Evolutionary conservation across 805 yeast genomes (phyloP).

Genomic region (Barnettozyma sp.): DNA sequence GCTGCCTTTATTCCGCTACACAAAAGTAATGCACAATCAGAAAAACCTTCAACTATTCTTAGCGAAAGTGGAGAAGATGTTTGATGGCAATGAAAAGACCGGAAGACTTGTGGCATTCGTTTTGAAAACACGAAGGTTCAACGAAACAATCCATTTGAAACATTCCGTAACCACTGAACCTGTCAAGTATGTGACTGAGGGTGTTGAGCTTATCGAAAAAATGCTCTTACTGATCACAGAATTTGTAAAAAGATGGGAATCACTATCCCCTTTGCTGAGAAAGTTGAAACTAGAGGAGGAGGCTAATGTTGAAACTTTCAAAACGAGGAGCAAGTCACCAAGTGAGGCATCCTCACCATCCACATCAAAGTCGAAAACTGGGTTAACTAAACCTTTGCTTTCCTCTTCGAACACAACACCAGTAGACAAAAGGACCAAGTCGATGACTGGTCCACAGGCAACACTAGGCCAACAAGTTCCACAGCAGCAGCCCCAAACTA

Average conservation of each 20-base stretch:
- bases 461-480: background rate
- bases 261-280: slow-evolving; percentile 8
- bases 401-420: background rate
- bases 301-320: slow-evolving; percentile 13
- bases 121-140: slow-evolving; percentile 1
- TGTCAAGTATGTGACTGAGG: slow-evolving; percentile 7
- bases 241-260: slow-evolving; percentile 19
- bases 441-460: too few species aligned
- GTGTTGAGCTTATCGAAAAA: slow-evolving; percentile 9
- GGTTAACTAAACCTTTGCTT: slow-evolving; percentile 6
- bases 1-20: slow-evolving; percentile 33
- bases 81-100: slow-evolving; percentile 1
- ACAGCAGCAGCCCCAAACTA: background rate
- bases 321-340: slow-evolving; percentile 13
- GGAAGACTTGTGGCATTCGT: slow-evolving; percentile 4
- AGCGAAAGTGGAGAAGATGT: background rate
- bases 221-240: slow-evolving; percentile 8
- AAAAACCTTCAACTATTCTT: slow-evolving; percentile 19
- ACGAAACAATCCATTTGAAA: background rate
- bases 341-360: slow-evolving; percentile 9
- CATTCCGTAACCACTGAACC: slow-evolving; percentile 26
- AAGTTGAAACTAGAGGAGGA: slow-evolving; percentile 15
- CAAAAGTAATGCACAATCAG: slow-evolving; percentile 28
- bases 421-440: too few species aligned
- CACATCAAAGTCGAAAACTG: slow-evolving; percentile 2